Percentiles rank a stretch among this genome's conserved stretches.
Conservation (phyloP, 352 stramenopile species). For the Phytophthora macrochlamydospora region DNA sequence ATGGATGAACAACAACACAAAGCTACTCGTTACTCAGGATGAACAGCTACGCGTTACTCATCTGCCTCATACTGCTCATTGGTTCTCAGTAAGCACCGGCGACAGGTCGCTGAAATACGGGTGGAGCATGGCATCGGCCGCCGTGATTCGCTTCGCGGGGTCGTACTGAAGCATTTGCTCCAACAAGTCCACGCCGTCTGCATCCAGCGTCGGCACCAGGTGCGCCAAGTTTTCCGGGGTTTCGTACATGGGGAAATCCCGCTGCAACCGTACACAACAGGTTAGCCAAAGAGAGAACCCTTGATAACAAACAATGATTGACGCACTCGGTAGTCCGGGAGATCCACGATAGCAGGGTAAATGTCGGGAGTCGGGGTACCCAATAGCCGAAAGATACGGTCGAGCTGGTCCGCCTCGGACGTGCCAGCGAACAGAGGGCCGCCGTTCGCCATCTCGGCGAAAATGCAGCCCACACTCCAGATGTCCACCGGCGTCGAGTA, state of each 20-base stretch:
- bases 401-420: constrained; percentile 96
- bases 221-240: constrained; percentile 86
- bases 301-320: background rate
- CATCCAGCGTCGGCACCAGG: constrained; percentile 92
- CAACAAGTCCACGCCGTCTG: constrained; percentile 92
- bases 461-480: constrained; percentile 99
- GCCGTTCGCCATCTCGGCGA: constrained; percentile 96
- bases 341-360: constrained; percentile 96
- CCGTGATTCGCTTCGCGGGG: constrained; percentile 92
- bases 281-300: background rate
- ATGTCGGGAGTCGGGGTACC: constrained; percentile 94
- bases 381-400: constrained; percentile 97
- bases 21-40: constrained; percentile 17
- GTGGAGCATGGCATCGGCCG: constrained; percentile 95
- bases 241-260: constrained; percentile 93
- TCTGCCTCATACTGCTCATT: constrained; percentile 22
- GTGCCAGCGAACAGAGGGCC: constrained; percentile 96
- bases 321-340: constrained; percentile 96
- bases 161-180: constrained; percentile 91
- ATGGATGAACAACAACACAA: constrained; percentile 36
- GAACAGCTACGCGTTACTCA: background rate
- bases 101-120: constrained; percentile 96
- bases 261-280: constrained; percentile 34
- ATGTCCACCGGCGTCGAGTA: constrained; percentile 99
- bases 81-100: constrained; percentile 67